phyloP scores from a whole-genome alignment of 140 eudicot genomes.

The Ambrosia hybrid region DNA sequence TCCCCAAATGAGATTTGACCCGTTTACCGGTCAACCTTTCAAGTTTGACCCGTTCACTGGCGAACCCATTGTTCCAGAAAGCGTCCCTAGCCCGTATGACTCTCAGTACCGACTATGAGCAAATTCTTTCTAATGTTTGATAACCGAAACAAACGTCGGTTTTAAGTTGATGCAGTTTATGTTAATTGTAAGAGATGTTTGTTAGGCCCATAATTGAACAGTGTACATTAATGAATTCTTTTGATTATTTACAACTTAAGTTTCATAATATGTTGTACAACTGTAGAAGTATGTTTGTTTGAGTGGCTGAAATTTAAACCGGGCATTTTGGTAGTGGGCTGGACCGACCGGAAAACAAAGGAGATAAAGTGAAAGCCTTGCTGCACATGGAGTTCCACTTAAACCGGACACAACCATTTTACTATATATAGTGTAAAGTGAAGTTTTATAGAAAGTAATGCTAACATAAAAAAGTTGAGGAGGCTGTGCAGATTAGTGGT shows the following conservation, averaged over 20 bases:
- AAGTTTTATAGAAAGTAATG: not conserved
- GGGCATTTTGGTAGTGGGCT: conserved; percentile 40
- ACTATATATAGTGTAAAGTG: not conserved
- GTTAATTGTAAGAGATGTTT: conserved; percentile 21
- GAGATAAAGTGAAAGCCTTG: conserved; percentile 42
- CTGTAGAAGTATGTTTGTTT: too few species aligned
- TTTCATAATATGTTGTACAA: too few species aligned
- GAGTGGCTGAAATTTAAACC: conserved; percentile 22
- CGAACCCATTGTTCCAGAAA: conserved; percentile 71
- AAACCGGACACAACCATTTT: conserved; percentile 16
- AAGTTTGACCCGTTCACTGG: conserved; percentile 96
- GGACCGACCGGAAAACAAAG: conserved; percentile 49
- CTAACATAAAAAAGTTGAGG: too few species aligned
- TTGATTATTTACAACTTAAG: not conserved
- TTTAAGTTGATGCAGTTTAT: conserved; percentile 22
- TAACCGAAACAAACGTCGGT: not conserved
- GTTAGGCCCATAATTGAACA: conserved; percentile 15
- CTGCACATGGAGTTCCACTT: conserved; percentile 36
- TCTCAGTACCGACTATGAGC: conserved; percentile 28
- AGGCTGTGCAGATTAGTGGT: too few species aligned
- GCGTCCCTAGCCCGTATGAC: conserved; percentile 23
- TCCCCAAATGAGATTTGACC: conserved; percentile 84
- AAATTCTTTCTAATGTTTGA: conserved; percentile 4
- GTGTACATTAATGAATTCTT: conserved; percentile 38
- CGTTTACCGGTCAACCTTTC: conserved; percentile 87